These are phyloP conservation scores for Beauveria medogensis DNA, from an alignment of 2,329 filamentous ascomycete genomes.

Conservation along the genomic window DNA sequence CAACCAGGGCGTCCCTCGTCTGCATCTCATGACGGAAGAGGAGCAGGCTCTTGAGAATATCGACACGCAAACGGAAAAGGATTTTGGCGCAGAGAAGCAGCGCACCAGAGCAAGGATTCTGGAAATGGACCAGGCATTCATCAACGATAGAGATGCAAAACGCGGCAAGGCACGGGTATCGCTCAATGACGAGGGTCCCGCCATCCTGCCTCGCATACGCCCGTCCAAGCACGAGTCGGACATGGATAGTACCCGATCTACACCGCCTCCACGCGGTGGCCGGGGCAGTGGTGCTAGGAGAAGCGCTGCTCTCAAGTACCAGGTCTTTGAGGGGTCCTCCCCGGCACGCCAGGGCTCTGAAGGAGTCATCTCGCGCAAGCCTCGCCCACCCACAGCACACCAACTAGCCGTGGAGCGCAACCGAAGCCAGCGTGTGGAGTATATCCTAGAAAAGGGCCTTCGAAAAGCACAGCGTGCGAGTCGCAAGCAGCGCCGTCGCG, in stretches of 20 bases:
- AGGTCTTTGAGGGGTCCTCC: slow-evolving; percentile 53
- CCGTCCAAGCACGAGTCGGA: slow-evolving; percentile 52
- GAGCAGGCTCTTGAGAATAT: slow-evolving; percentile 64
- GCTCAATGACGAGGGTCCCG: slow-evolving; percentile 44
- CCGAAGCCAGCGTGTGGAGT: slow-evolving; percentile 69
- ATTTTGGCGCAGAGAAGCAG: slow-evolving; percentile 66
- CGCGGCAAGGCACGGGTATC: slow-evolving; percentile 36
- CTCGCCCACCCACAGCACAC: slow-evolving; percentile 70
- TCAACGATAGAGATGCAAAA: slow-evolving; percentile 53
- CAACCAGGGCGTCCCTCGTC: slow-evolving; percentile 60
- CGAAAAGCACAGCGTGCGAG: slow-evolving; percentile 57
- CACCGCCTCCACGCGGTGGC: slow-evolving; percentile 29
- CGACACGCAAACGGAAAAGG: slow-evolving; percentile 60
- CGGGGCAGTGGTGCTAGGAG: slow-evolving; percentile 24
- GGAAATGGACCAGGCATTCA: slow-evolving; percentile 63
- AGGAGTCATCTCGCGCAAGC: slow-evolving; percentile 51
- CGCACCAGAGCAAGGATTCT: slow-evolving; percentile 68
- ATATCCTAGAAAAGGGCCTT: slow-evolving; percentile 69
- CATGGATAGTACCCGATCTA: slow-evolving; percentile 36
- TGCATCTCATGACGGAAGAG: slow-evolving; percentile 57
- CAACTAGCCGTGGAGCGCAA: slow-evolving; percentile 76
- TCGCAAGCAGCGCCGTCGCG: slow-evolving; percentile 51
- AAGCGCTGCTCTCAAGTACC: slow-evolving; percentile 47
- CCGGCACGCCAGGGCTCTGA: slow-evolving; percentile 48
- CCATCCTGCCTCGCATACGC: slow-evolving; percentile 54